Evolutionary conservation across 2,329 filamentous ascomycete species (phyloP), one percentile per base, ranked within the genome.

Genomic region (Ophiostoma ulmi): DNA sequence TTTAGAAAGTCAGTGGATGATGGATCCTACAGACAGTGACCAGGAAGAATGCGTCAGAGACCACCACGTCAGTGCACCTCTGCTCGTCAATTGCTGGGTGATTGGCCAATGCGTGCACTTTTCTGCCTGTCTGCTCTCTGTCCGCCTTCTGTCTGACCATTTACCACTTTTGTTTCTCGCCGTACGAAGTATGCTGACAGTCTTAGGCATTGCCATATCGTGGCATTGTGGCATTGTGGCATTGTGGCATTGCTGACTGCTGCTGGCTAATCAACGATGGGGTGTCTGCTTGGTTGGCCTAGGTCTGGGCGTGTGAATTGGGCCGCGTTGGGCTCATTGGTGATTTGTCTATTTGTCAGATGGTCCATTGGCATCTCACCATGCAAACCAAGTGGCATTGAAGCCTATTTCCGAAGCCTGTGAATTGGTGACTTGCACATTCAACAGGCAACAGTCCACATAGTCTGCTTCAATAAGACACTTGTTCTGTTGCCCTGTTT

Each of bases 71-170:
- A 48, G 41, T 44, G 39, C 13, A 22, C 22, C 31, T 31, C 22
- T 63, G 31, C 17, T 20, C 41, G 38, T 41, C 63, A 52, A 48
- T 69, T 41, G 65, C 38, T 26, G 39, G 64, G 41, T 35, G 55
- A 70, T 68, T 72, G 70, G 70, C 35, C 70, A 72, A 72, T 72
- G 67, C 48, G 38, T 58, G 13, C 22, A 22, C 48, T 55, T 55
- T 58, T 44, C 61, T 44, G 67, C 41, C 41, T 44, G 41, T 44
- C 41, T 44, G 41, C 17, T 44, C 61, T 26, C 35, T 55, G 48
- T 11, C 36, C 61, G 70, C 36, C 66, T 22, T 55, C 22, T 31
- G 22, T 31, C 26, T 61, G 55, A 17, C 10, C 6, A 22, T 22
- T 20, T 61, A 61, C 11, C 41, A 14, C 14, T 44, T 14, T 31